These are phyloP conservation scores for Backusella circina DNA, from an alignment of 192 early-diverging fungal species.

Conservation along the genomic window DNA sequence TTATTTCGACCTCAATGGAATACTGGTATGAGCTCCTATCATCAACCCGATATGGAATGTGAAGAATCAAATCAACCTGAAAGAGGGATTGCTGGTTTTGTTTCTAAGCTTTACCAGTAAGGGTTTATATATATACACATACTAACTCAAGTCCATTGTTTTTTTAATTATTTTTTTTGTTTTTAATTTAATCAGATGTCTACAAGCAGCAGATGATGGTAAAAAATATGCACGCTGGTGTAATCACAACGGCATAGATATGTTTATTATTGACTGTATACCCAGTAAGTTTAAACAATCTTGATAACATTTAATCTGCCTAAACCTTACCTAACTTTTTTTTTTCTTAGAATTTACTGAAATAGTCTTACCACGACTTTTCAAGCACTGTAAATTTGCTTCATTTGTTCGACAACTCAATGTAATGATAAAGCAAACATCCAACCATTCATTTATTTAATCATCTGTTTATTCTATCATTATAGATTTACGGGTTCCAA, in stretches of 20 bases:
- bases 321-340: background rate
- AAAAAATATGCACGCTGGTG: constrained; percentile 37
- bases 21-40: background rate
- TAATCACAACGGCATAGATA: constrained; percentile 30
- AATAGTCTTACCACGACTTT: constrained; percentile 38
- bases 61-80: constrained; percentile 20
- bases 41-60: constrained; percentile 10
- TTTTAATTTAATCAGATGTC: constrained; percentile 14
- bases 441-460: background rate
- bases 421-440: constrained; percentile 18
- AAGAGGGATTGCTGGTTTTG: constrained; percentile 34
- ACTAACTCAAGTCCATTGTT: background rate
- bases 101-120: constrained; percentile 37
- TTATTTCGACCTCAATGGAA: constrained; percentile 8
- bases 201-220: constrained; percentile 34
- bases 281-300: constrained; percentile 20
- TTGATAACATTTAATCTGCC: background rate
- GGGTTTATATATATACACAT: background rate
- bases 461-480: background rate
- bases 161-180: background rate
- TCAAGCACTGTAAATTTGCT: constrained; percentile 50
- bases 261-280: constrained; percentile 42
- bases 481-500: constrained; percentile 48
- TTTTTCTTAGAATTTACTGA: constrained; percentile 36
- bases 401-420: constrained; percentile 48